These are phyloP conservation scores for Wickerhamomyces sydowiorum DNA, from an alignment of 805 yeast genomes.

Conservation along the genomic window DNA sequence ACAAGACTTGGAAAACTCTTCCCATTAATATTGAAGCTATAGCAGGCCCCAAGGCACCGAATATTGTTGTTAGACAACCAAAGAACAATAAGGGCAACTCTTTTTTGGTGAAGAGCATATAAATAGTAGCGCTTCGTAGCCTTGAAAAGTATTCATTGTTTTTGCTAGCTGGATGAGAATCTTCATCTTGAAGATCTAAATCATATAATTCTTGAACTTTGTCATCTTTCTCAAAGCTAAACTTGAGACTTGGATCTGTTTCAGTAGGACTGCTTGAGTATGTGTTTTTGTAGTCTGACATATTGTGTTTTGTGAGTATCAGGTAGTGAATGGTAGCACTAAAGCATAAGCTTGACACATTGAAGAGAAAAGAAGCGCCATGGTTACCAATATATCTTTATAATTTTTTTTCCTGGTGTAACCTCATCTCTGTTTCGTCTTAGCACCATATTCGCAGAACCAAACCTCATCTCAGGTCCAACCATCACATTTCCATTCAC, in stretches of 20 bases:
- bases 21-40: constrained; percentile 63
- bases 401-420: too few species aligned
- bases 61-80: constrained; percentile 33
- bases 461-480: background rate
- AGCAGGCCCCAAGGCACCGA: constrained; percentile 55
- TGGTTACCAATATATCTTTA: too few species aligned
- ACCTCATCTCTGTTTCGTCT: too few species aligned
- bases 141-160: constrained; percentile 4
- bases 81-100: constrained; percentile 22
- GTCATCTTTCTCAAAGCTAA: background rate
- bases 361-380: too few species aligned
- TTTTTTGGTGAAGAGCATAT: constrained; percentile 15
- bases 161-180: background rate
- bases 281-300: too few species aligned
- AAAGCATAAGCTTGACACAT: too few species aligned
- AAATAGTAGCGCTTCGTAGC: constrained; percentile 12
- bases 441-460: background rate
- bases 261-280: background rate
- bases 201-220: background rate
- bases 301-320: too few species aligned
- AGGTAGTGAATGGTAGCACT: too few species aligned
- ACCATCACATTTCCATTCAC: too few species aligned
- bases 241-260: background rate
- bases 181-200: constrained; percentile 1
- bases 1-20: constrained; percentile 44